These are phyloP conservation scores for Aspergillus diversus DNA, from an alignment of 495 filamentous ascomycete species.

Conservation along the genomic window DNA sequence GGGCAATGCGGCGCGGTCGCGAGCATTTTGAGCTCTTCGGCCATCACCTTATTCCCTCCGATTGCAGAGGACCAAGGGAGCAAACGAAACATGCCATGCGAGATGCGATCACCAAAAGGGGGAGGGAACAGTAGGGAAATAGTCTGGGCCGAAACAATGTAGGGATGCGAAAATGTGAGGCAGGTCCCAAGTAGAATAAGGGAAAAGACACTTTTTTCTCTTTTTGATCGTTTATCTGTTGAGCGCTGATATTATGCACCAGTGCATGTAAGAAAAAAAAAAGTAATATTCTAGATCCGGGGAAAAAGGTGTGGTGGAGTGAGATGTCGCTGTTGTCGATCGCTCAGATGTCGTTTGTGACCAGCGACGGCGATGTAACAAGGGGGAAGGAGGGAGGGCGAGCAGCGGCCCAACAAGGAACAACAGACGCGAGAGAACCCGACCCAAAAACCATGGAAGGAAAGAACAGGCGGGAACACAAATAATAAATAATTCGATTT, in stretches of 20 bases:
- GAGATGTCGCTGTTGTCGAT: slow-evolving; percentile 22
- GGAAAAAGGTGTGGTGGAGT: slow-evolving; percentile 18
- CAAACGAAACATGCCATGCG: slow-evolving; percentile 64
- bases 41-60: slow-evolving; percentile 56
- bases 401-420: slow-evolving; percentile 14
- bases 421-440: slow-evolving; percentile 12
- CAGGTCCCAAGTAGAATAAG: slow-evolving; percentile 7
- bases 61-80: slow-evolving; percentile 59
- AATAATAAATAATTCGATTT: slow-evolving; percentile 7
- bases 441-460: slow-evolving; percentile 20
- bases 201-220: not conserved
- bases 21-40: slow-evolving; percentile 53
- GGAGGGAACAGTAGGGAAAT: slow-evolving; percentile 15
- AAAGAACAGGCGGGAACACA: slow-evolving; percentile 1
- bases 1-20: slow-evolving; percentile 37
- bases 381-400: slow-evolving; percentile 24
- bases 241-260: slow-evolving; percentile 21
- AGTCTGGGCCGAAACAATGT: slow-evolving; percentile 23
- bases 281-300: slow-evolving; percentile 20
- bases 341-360: slow-evolving; percentile 28
- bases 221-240: slow-evolving; percentile 6
- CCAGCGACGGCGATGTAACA: slow-evolving; percentile 20
- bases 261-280: slow-evolving; percentile 20
- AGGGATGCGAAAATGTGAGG: slow-evolving; percentile 31
- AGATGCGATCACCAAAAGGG: slow-evolving; percentile 28